A percentile compares a stretch with the other conserved stretches of the same genome.
phyloP scores from a whole-genome alignment of 1,284 basidiomycete genomes.

The Heimioporus retisporus region DNA sequence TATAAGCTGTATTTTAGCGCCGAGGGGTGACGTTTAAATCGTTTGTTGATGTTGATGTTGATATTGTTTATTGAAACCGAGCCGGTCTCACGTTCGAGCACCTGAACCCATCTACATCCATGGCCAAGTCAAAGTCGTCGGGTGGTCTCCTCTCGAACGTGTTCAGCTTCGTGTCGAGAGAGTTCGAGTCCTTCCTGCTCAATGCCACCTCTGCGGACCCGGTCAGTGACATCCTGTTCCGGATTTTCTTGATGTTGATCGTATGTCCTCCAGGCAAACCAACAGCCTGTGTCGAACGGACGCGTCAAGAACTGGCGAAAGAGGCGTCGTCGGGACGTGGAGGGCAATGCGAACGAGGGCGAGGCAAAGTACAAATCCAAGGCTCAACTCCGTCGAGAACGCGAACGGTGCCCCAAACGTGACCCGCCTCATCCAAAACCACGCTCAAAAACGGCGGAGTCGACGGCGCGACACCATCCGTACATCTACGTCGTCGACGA shows the following conservation, averaged over 20 bases:
- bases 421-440: conserved; percentile 21
- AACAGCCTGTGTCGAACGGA: conserved; percentile 16
- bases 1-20: conserved; percentile 7
- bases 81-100: conserved; percentile 25
- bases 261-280: conserved; percentile 22
- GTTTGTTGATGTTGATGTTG: conserved; percentile 11
- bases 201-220: conserved; percentile 64
- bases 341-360: conserved; percentile 26
- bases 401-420: conserved; percentile 21
- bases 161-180: conserved; percentile 74
- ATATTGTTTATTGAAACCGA: conserved; percentile 23
- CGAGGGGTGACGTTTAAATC: conserved; percentile 14
- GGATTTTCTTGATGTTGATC: conserved; percentile 14
- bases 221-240: conserved; percentile 26
- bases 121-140: conserved; percentile 10
- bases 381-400: conserved; percentile 18
- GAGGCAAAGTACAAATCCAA: conserved; percentile 19
- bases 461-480: conserved; percentile 11
- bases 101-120: neutral
- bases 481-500: conserved; percentile 19
- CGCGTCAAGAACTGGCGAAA: conserved; percentile 16
- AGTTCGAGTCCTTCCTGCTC: conserved; percentile 74
- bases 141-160: conserved; percentile 69
- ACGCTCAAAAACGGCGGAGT: conserved; percentile 33
- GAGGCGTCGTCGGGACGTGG: conserved; percentile 16